Conservation (phyloP, 2,329 filamentous ascomycete species). For the Fusarium xyrophilum region DNA sequence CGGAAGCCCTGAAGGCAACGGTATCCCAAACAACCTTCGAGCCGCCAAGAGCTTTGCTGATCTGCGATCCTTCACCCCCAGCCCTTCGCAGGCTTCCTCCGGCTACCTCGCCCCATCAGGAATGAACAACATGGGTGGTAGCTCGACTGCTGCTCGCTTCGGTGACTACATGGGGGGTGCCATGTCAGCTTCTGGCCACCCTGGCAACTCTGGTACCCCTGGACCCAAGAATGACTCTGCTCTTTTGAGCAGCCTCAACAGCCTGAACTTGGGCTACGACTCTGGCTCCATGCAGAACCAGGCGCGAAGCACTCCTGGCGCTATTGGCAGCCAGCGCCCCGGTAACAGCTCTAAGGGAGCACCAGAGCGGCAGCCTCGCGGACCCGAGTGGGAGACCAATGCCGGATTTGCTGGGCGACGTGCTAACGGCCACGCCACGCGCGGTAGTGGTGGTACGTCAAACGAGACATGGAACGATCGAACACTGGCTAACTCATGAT, state of each 20-base stretch:
- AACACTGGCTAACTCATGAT: constrained; percentile 19
- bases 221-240: constrained; percentile 49
- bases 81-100: constrained; percentile 82
- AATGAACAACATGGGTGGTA: constrained; percentile 62
- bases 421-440: constrained; percentile 66
- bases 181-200: constrained; percentile 46
- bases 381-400: constrained; percentile 66
- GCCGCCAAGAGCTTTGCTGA: constrained; percentile 97
- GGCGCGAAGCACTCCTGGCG: constrained; percentile 60
- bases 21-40: constrained; percentile 79
- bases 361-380: constrained; percentile 69
- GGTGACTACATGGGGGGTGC: constrained; percentile 54
- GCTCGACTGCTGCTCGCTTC: constrained; percentile 51
- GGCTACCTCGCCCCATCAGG: constrained; percentile 68
- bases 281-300: constrained; percentile 48
- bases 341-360: constrained; percentile 51
- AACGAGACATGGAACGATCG: not conserved
- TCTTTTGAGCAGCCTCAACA: constrained; percentile 57
- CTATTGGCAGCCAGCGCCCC: constrained; percentile 71
- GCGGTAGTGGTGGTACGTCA: constrained; percentile 67
- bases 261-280: constrained; percentile 62
- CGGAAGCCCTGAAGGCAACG: constrained; percentile 72
- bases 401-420: constrained; percentile 63
- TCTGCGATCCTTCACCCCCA: constrained; percentile 91
- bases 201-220: constrained; percentile 49